phyloP scores from a whole-genome alignment of 2,329 filamentous ascomycete species.

The Decorospora gaudefroyi region DNA sequence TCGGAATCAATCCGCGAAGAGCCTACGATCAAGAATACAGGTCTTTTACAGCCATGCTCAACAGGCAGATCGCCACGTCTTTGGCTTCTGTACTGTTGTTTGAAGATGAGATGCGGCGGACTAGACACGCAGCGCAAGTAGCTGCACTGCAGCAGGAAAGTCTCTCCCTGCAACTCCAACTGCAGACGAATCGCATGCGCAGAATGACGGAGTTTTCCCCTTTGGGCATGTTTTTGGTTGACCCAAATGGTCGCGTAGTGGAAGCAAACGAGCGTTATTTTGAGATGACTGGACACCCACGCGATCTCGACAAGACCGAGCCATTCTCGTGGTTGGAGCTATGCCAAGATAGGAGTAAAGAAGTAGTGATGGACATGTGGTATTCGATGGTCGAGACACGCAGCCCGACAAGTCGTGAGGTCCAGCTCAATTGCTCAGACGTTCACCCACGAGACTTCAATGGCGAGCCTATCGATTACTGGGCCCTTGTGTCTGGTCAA shows the following conservation, averaged over 20 bases:
- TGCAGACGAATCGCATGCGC: slow-evolving; percentile 42
- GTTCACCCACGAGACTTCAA: slow-evolving; percentile 42
- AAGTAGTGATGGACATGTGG: too few species aligned
- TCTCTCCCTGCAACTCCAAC: slow-evolving; percentile 32
- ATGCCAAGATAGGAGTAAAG: slow-evolving; percentile 39
- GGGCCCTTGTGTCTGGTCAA: slow-evolving; percentile 48
- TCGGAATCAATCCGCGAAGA: slow-evolving; percentile 42
- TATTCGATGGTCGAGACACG: slow-evolving; percentile 45
- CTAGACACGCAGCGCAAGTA: slow-evolving; percentile 31
- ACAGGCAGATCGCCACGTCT: slow-evolving; percentile 41
- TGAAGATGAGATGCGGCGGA: slow-evolving; percentile 40
- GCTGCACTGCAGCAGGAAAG: slow-evolving; percentile 38
- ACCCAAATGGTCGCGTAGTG: slow-evolving; percentile 49
- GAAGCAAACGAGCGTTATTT: slow-evolving; percentile 55
- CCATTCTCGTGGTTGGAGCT: slow-evolving; percentile 50
- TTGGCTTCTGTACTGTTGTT: slow-evolving; percentile 42
- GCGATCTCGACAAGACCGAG: slow-evolving; percentile 49
- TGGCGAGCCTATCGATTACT: slow-evolving; percentile 51
- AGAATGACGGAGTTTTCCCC: slow-evolving; percentile 44
- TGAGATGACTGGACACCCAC: slow-evolving; percentile 53
- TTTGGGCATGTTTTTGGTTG: slow-evolving; percentile 42
- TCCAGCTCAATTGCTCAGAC: slow-evolving; percentile 48
- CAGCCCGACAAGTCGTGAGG: slow-evolving; percentile 49
- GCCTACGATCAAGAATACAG: slow-evolving; percentile 43
- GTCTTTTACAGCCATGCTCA: slow-evolving; percentile 38